Conservation (phyloP, 2,329 filamentous ascomycete genomes). For the Aspergillus quadricinctus region DNA sequence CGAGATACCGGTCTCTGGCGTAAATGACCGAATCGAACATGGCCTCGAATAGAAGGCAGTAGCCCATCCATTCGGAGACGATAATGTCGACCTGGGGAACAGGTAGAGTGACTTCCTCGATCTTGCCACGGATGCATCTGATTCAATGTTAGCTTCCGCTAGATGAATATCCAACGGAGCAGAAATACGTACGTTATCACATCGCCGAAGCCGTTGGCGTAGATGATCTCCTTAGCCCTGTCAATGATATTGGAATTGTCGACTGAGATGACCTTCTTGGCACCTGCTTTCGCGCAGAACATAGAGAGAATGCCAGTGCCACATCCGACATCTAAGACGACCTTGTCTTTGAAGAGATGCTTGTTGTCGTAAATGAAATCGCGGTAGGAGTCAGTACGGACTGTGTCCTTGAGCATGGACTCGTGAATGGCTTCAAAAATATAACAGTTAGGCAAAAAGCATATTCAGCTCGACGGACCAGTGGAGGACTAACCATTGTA, state of each 20-base stretch:
- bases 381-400: constrained; percentile 86
- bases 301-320: constrained; percentile 83
- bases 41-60: constrained; percentile 86
- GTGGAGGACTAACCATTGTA: constrained; percentile 56
- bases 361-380: constrained; percentile 95
- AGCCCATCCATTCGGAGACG: constrained; percentile 98
- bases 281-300: constrained; percentile 89
- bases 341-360: constrained; percentile 77
- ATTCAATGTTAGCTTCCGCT: constrained; percentile 4
- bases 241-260: constrained; percentile 89
- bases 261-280: constrained; percentile 80
- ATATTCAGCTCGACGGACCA: no score
- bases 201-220: constrained; percentile 69
- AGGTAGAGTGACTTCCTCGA: constrained; percentile 79
- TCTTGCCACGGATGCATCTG: constrained; percentile 71
- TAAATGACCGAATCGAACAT: constrained; percentile 93
- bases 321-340: constrained; percentile 87
- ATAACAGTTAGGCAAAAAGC: neutral
- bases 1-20: constrained; percentile 81
- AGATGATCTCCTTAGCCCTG: constrained; percentile 79
- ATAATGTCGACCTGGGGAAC: constrained; percentile 86
- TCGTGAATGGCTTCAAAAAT: constrained; percentile 72
- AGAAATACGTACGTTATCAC: constrained; percentile 56
- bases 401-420: constrained; percentile 86
- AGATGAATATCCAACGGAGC: neutral